Evolutionary conservation across 1,284 basidiomycete genomes (phyloP), one percentile per base, ranked within the genome.

Genomic region (Leccinum ponderosum): DNA sequence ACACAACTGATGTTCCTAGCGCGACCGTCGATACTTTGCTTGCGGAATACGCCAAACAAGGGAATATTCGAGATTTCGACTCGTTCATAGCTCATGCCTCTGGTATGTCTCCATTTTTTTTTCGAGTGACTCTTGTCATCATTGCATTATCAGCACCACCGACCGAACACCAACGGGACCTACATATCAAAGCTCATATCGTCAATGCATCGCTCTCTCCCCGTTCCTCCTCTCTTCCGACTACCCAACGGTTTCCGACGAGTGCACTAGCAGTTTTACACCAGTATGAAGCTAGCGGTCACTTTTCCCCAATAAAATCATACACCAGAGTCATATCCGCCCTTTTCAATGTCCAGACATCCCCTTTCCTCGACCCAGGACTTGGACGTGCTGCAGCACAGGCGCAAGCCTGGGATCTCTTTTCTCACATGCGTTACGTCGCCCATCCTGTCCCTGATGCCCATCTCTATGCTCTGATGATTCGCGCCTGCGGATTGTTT

Each of bases 341-440:
- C 22, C 85, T 93, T 31, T 83, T 90, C 64, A 79, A 79, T n/a
- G 76, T 78, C 4, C 60, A 63, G 69, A 76, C 56, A 75, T 80
- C 31, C 76, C 84, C 25, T 59, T 83, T 15, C 33, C 63, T 64
- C 9, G 56, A 63, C n/a, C 35, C 63, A 20, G 42, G 62, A 20
- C 62, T 76, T 1, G 75, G 72, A 29, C 64, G 60, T 48, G 54
- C 71, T 1, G 73, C 67, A 5, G 83, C 82, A 2, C 82, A 83
- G 47, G 88, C 90, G 0, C 87, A 93, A 62, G 95, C 93, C 0
- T 97, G 94, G 94, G 94, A 98, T 69, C 82, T 98, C 25, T 98
- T 95, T 73, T 81, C 92, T 2, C 95, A 98, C 73, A 97, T 98
- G 93, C 93, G 97, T 57, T 93, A 98, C 58, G 90, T 92, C 6